Base-by-base conservation (phyloP, 2,329 filamentous ascomycete species). In the Dendrostoma leiphaemia region DNA sequence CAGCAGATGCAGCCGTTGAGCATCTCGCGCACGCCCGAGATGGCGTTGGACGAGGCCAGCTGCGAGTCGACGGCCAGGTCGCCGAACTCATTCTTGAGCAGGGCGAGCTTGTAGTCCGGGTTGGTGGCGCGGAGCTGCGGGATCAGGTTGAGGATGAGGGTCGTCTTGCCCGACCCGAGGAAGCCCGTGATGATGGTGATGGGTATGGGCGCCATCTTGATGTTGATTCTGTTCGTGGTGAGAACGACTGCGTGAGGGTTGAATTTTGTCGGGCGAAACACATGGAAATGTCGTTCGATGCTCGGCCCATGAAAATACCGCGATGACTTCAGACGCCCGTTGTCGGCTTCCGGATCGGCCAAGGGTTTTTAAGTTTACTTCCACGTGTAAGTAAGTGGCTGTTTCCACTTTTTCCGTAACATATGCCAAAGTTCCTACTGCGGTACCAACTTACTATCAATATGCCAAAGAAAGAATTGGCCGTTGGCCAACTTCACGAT, bases 1-100 rank as follows among this genome's bases (percentile, higher is more conserved):
- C 94, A 99, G 82, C 94, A 99, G 72, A 99, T 97, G 74, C 94
- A 97, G 61, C 93, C 94, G 69, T 96, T 96, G 51, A 99, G 86
- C 1, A 99, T 81, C 72, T 99, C 94, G 64, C 89, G 89, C 4
- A 96, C 92, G 52, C 91, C 93, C 1, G 90, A 88, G 62, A 99
- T 91, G 59, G 92, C 86, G 47, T 84, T 84, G 13, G 88, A 88
- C 0, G 88, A 80, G 15, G 94, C 93, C 28, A 99, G 86, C 69
- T 96, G 90, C 1, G 90, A 94, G 77, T 99, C 94, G 68, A 99
- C 81, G 32, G 91, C 92, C 38, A 99, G 74, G 69, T 97, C 92
- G 67, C 94, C 94, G 71, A 97, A 97, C 74, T 99, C 94, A 73
- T 99, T 99, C 71, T 99, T 99, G 52, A 99, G 83, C 15, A 99